Evolutionary conservation across 805 yeast species (phyloP).

Genomic region (Wickerhamiella siamensis): DNA sequence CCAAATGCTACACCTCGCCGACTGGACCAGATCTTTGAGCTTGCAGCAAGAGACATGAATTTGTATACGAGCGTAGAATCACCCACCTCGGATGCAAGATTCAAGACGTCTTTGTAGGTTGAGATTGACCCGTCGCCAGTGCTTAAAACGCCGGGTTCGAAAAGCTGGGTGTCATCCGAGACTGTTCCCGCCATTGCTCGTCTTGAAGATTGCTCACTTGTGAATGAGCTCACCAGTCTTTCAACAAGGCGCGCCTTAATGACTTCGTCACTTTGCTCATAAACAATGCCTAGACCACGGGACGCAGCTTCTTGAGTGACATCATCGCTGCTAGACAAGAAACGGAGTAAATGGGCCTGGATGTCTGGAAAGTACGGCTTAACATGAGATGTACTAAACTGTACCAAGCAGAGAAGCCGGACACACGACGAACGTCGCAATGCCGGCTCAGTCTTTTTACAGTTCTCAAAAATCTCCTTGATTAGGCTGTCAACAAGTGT

Average conservation of each 20-base stretch:
- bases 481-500: constrained; percentile 37
- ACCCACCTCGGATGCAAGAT: constrained; percentile 84
- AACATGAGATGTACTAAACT: constrained; percentile 47
- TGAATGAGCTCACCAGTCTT: constrained; percentile 60
- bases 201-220: constrained; percentile 40
- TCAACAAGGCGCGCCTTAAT: constrained; percentile 60
- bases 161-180: constrained; percentile 65
- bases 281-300: constrained; percentile 68
- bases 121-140: constrained; percentile 79
- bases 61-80: constrained; percentile 89
- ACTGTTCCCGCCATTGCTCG: constrained; percentile 49
- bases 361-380: constrained; percentile 38
- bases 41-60: constrained; percentile 82
- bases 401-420: constrained; percentile 71
- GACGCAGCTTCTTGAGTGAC: constrained; percentile 86
- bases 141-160: constrained; percentile 66
- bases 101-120: constrained; percentile 80
- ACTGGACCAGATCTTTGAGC: constrained; percentile 82
- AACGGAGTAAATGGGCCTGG: constrained; percentile 62
- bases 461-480: constrained; percentile 34
- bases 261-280: constrained; percentile 57
- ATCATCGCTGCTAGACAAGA: constrained; percentile 70
- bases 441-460: constrained; percentile 44
- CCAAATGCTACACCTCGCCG: constrained; percentile 93
- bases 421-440: constrained; percentile 65